Evolutionary conservation across 768 basidiomycete genomes (phyloP).

Genomic region (Leccinum disarticulatum): DNA sequence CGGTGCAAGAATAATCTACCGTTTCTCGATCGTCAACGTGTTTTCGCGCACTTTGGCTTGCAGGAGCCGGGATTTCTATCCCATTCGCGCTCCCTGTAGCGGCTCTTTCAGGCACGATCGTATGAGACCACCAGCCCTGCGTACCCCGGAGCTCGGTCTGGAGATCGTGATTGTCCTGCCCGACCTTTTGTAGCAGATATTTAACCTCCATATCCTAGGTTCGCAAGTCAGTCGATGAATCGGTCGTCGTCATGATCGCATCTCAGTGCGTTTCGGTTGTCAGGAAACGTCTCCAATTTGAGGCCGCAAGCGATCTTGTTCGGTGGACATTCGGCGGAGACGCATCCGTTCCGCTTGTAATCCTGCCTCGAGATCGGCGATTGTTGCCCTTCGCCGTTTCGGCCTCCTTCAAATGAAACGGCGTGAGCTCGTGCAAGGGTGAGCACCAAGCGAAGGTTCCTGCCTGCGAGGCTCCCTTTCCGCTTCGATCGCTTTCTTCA

Average conservation of each 20-base stretch:
- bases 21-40: slow-evolving; percentile 63
- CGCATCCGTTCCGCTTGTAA: slow-evolving; percentile 49
- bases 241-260: slow-evolving; percentile 38
- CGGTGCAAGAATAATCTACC: slow-evolving; percentile 52
- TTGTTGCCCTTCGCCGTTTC: slow-evolving; percentile 59
- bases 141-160: slow-evolving; percentile 73
- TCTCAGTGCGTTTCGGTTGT: slow-evolving; percentile 70
- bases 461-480: slow-evolving; percentile 56
- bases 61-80: slow-evolving; percentile 72
- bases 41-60: slow-evolving; percentile 71
- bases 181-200: slow-evolving; percentile 62
- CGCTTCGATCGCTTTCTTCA: slow-evolving; percentile 50
- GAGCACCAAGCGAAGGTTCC: slow-evolving; percentile 12
- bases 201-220: slow-evolving; percentile 76
- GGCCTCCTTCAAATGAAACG: slow-evolving; percentile 51
- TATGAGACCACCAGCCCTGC: slow-evolving; percentile 14
- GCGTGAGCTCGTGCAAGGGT: slow-evolving; percentile 1
- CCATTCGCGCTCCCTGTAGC: slow-evolving; percentile 57
- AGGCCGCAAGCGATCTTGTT: slow-evolving; percentile 60
- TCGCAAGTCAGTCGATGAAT: slow-evolving; percentile 3
- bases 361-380: slow-evolving; percentile 68
- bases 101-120: neutral
- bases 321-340: slow-evolving; percentile 56
- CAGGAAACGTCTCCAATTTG: slow-evolving; percentile 64
- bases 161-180: slow-evolving; percentile 72